Base-by-base conservation (phyloP, 805 yeast species). In the Candida methanosorbosa region DNA sequence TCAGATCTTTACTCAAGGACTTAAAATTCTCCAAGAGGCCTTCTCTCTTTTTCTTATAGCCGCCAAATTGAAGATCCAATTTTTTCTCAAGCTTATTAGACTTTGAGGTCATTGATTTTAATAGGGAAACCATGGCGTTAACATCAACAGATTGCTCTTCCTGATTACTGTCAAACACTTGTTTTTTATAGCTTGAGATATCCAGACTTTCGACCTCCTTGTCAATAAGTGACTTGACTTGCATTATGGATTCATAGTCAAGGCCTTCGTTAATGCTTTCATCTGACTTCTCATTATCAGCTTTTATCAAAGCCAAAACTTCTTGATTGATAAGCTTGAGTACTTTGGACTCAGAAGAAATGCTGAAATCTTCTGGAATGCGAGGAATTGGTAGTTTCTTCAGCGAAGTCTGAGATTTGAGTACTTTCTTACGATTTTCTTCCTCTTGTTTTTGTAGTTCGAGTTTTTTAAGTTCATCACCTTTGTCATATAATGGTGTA, bases 261-360 rank as follows among this genome's bases (percentile, higher is more conserved):
- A 65, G 31, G 36, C 56, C 65, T n/a, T 53, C 52, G 0, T 55
- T 21, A 3, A 50, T 35, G 31, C 44, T 3, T 37, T 19, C 3
- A 48, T 30, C 36, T 54, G 33, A 16, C 37, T 59, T n/a, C 49
- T 51, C 17, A 8, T n/a, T 19, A 44, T 71, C 78, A 0, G 73
- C 65, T 33, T 52, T 52, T 5, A 70, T 51, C n/a, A 71, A 47
- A 1, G 37, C 45, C 7, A 47, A 32, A 31, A 65, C 40, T 39
- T 69, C 74, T n/a, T n/a, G n/a, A n/a, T n/a, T n/a, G n/a, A n/a
- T n/a, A n/a, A n/a, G n/a, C n/a, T n/a, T n/a, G n/a, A n/a, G n/a
- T n/a, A n/a, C n/a, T n/a, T n/a, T n/a, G n/a, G n/a, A n/a, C n/a
- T n/a, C n/a, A n/a, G n/a, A n/a, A n/a, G n/a, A n/a, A n/a, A n/a